Base-by-base conservation (phyloP, 352 stramenopile species). In the Pythium oligandrum region DNA sequence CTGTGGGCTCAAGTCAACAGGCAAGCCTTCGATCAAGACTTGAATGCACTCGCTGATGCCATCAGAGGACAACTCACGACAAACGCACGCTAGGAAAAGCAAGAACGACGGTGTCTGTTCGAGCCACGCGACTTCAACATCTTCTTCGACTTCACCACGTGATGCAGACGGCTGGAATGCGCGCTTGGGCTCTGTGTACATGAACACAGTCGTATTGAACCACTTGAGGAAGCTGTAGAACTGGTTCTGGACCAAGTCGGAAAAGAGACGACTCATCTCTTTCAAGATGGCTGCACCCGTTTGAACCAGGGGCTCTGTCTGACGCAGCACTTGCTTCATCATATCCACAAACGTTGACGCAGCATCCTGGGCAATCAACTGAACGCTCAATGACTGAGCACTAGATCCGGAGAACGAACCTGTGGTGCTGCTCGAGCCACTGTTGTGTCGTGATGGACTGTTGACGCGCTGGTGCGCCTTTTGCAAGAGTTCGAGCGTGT, bases 151-250 rank as follows among this genome's bases (percentile, higher is more conserved):
- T 11, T 66, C 49, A 40, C 34, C 37, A 4, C 31, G 37, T 9
- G 8, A 38, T 8, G 11, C 26, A 44, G 9, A 53, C 26, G 17
- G 51, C 42, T 67, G 48, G 48, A 87, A 89, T 33, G 76, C 75
- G 2, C 80, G 75, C 55, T 85, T 86, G 1, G 75, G 70, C 40
- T 92, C 81, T 6, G 75, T 82, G 70, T 90, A 94, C 56, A 68
- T 72, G 10, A 89, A 51, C 44, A 85, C 56, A 0, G 74, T 65
- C 4, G 51, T 49, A 50, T 89, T 92, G 46, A 92, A 89, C 83
- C 83, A 94, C 53, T 85, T 84, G 2, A 94, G 53, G 45, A 90
- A 92, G 40, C 78, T 59, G 58, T 88, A 90, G 49, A 94, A 90
- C 61, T 90, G 77, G 4, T 62, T 73, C 71, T 88, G 80, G 12